A percentile compares a stretch with the other conserved stretches of the same genome.
phyloP scores from a whole-genome alignment of 805 yeast species.

The Yarrowia yakushimensis region DNA sequence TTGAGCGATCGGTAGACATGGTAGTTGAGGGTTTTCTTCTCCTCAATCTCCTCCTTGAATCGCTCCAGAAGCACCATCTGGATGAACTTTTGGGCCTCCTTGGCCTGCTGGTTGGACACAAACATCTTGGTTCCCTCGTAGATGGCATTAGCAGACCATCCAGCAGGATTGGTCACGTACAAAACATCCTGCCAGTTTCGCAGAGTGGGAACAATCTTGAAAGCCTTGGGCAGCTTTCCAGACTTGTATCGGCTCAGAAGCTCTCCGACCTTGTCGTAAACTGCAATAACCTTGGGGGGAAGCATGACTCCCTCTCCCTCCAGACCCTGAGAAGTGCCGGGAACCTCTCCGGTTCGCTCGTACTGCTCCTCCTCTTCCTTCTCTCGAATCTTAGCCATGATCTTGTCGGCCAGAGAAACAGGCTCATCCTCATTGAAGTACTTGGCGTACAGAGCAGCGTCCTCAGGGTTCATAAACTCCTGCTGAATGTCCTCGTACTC shows the following conservation, averaged over 20 bases:
- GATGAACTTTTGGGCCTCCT: conserved; percentile 83
- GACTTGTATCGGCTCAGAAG: conserved; percentile 85
- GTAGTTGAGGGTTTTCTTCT: conserved; percentile 65
- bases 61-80: conserved; percentile 44
- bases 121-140: conserved; percentile 90
- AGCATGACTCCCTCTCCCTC: conserved; percentile 66
- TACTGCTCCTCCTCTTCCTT: conserved; percentile 47
- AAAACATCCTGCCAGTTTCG: conserved; percentile 94
- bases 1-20: conserved; percentile 89
- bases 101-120: conserved; percentile 82
- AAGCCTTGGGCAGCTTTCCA: conserved; percentile 94
- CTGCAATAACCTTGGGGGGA: conserved; percentile 95
- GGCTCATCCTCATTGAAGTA: conserved; percentile 43
- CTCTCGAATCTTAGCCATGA: conserved; percentile 83
- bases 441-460: conserved; percentile 77
- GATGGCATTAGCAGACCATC: conserved; percentile 93
- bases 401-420: conserved; percentile 73
- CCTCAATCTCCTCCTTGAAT: conserved; percentile 42
- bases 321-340: conserved; percentile 34
- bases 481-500: conserved; percentile 50
- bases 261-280: conserved; percentile 87
- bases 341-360: conserved; percentile 30
- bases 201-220: conserved; percentile 89
- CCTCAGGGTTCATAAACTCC: conserved; percentile 71
- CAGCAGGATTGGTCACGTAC: conserved; percentile 85